Evolutionary conservation across 257 asterid species (phyloP), one percentile per base, ranked within the genome.

Genomic region (Primulina tabacum): DNA sequence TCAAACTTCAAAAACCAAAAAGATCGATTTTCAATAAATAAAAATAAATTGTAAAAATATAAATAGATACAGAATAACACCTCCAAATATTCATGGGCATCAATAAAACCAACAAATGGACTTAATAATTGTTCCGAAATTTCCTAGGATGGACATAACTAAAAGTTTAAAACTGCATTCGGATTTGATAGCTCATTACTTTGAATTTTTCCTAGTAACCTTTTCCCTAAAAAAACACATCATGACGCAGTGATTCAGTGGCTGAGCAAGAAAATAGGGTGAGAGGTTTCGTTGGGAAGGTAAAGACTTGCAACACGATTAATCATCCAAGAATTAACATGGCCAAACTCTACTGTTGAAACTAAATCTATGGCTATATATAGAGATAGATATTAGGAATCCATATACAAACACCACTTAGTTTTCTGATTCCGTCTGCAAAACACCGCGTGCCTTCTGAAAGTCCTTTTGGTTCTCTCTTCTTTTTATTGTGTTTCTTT

Each of bases 361-460:
- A 21, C 43, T 9, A 30, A 50, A n/a, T 33, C 50, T 52, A 30
- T 5, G 3, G 21, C 69, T 28, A 8, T n/a, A 37, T 21, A 28
- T 52, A 43, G 0, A 12, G n/a, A 43, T 43, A 29, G 10, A 16
- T 17, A 12, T 21, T 0, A 50, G 18, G 33, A 37, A 66, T 50
- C 57, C 61, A 66, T 59, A 50, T 11, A 34, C 43, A 12, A 37
- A 1, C 29, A 9, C 32, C 40, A 12, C 12, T 69, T 71, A 60
- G 16, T 69, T 47, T 21, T 7, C 43, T 43, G 66, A 11, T 38
- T 21, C 64, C 67, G 21, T 10, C 69, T 63, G 73, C 77, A 24
- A 24, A 55, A 55, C 43, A 63, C 72, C 75, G 72, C 77, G 77
- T 77, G 81, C 81, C 14, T 35, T 72, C 75, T 72, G 81, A 72